phyloP scores from a whole-genome alignment of 495 filamentous ascomycete species.

The Aspergillus leporis region DNA sequence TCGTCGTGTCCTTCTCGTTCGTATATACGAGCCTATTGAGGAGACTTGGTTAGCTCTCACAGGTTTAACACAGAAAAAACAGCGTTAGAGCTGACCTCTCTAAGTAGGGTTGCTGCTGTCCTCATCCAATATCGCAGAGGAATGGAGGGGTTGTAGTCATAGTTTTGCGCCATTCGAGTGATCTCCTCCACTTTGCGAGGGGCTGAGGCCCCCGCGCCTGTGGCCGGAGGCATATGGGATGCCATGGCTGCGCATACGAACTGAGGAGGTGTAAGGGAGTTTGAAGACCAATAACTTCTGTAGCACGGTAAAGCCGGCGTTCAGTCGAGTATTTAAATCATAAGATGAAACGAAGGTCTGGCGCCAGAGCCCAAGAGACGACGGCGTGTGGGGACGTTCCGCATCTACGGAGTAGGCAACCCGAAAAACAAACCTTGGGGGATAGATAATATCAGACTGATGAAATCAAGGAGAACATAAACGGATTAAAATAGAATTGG shows the following conservation, averaged over 20 bases:
- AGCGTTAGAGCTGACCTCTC: slow-evolving; percentile 61
- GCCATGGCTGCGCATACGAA: slow-evolving; percentile 27
- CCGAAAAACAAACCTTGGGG: neutral
- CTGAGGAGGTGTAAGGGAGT: slow-evolving; percentile 1
- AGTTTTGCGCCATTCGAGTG: slow-evolving; percentile 66
- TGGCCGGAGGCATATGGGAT: slow-evolving; percentile 21
- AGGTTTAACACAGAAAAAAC: neutral
- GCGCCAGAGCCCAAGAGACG: slow-evolving; percentile 16
- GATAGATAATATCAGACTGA: neutral
- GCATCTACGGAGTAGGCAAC: slow-evolving; percentile 28
- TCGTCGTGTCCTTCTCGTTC: slow-evolving; percentile 81
- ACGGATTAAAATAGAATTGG: neutral
- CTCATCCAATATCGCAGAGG: slow-evolving; percentile 79
- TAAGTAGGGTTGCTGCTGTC: slow-evolving; percentile 72
- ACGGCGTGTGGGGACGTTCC: slow-evolving; percentile 14
- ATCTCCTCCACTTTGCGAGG: slow-evolving; percentile 75
- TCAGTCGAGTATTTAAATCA: neutral
- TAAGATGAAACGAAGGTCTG: slow-evolving; percentile 10
- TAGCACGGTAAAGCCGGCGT: slow-evolving; percentile 15
- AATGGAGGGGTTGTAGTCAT: slow-evolving; percentile 74
- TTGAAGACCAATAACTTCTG: neutral
- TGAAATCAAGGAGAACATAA: neutral
- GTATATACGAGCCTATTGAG: slow-evolving; percentile 68
- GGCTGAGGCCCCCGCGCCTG: slow-evolving; percentile 29
- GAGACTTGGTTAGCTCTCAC: neutral